A percentile compares a stretch with the other conserved stretches of the same genome.
These are phyloP conservation scores for Pulveroboletus ravenelii DNA, from an alignment of 768 basidiomycete species.

Conservation along the genomic window DNA sequence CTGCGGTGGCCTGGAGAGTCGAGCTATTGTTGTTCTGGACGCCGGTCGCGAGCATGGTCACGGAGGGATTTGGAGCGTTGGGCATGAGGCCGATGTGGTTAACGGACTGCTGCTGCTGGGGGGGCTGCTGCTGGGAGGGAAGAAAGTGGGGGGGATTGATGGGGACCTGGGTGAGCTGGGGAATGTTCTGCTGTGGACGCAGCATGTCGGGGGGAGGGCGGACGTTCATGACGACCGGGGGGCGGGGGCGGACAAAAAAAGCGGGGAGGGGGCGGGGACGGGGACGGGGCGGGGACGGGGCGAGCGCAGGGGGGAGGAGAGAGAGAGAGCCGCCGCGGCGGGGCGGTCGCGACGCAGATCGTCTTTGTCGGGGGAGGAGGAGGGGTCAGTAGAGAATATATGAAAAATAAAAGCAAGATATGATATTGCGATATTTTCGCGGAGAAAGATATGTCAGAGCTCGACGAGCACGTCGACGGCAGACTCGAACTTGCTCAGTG, in stretches of 20 bases:
- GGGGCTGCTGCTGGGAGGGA: conserved; percentile 35
- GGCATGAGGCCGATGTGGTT: conserved; percentile 36
- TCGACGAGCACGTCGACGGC: conserved; percentile 29
- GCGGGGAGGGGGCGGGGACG: background rate
- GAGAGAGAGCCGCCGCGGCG: conserved; percentile 7
- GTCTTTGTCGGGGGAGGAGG: conserved; percentile 7
- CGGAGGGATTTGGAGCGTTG: conserved; percentile 33
- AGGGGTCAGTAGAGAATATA: conserved; percentile 4
- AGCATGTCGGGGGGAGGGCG: conserved; percentile 43
- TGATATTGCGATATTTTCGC: conserved; percentile 26
- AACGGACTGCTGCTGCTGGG: conserved; percentile 30
- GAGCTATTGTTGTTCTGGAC: conserved; percentile 25
- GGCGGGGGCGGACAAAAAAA: conserved; percentile 5
- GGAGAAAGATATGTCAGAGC: conserved; percentile 24
- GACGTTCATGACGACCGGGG: conserved; percentile 41
- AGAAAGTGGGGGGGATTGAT: conserved; percentile 32
- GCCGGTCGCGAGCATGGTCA: conserved; percentile 36
- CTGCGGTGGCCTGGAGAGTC: conserved; percentile 18
- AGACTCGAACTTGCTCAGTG: conserved; percentile 22
- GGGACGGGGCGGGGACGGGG: background rate
- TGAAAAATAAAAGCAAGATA: conserved; percentile 22
- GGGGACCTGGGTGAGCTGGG: conserved; percentile 38
- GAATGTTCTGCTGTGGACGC: conserved; percentile 38
- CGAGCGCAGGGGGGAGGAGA: conserved; percentile 1
- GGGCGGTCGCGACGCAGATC: conserved; percentile 18